Base-by-base conservation (phyloP, 2,329 filamentous ascomycete genomes). In the Dactylellina drechsleri region DNA sequence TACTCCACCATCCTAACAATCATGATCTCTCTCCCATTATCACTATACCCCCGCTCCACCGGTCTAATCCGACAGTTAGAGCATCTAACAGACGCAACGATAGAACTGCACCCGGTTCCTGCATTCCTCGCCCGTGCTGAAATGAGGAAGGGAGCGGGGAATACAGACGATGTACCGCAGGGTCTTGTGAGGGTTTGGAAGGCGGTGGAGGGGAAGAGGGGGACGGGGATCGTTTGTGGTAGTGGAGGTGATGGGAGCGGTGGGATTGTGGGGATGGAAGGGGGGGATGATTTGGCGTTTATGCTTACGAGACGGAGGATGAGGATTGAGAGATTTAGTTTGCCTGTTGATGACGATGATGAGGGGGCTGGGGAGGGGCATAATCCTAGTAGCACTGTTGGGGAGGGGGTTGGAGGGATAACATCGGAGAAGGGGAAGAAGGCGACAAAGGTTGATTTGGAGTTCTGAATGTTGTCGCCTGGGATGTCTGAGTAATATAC, bases 51-150 rank as follows among this genome's bases (percentile, higher is more conserved):
- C 1, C 88, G 94, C 13, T 85, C 84, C 18, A 87, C 90, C 0
- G 93, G 92, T 0, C 84, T 97, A 10, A 88, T 92, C 10, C 88
- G 92, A 57, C 97, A 92, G 92, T 89, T 93, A 76, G 95, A 99
- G 81, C 84, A 92, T 1, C 84, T 98, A 0, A 89, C 86, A 77
- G 95, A 99, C 79, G 92, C 92, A 4, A 92, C 96, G 5, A 83
- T 97, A 20, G 93, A 98, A 82, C 85, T 99, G 13, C 88, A 92
- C 28, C 89, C 86, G 80, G 96, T 80, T 80, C 85, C 78, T 12
- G 77, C 79, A 85, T 77, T 84, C 88, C 71, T 84, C 87, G 59
- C 83, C 85, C 66, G 81, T 86, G 3, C 84, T 87, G 1, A 86
- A 86, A 53, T 83, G 85, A 47, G 84, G 83, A 78, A 71, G 80